Evolutionary conservation across 345 rosid species (phyloP).

Genomic region (Rhodamnia rubescens): DNA sequence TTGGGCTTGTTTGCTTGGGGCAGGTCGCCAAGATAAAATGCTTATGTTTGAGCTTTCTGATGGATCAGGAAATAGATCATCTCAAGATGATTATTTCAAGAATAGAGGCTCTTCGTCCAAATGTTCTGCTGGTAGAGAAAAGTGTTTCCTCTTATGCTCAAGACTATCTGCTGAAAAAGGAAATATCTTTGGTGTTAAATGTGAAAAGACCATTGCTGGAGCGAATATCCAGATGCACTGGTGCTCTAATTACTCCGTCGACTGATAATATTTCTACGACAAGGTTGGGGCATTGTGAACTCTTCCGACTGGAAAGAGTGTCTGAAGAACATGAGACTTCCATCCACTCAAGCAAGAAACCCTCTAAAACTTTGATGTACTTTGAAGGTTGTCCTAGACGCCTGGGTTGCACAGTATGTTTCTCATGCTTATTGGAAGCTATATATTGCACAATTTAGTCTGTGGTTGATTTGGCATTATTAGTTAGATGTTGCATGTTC

Average conservation of each 20-base stretch:
- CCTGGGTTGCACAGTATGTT: conserved; percentile 88
- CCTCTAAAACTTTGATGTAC: conserved; percentile 90
- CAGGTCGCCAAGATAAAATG: not conserved
- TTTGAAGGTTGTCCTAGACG: conserved; percentile 99
- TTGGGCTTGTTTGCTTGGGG: not conserved
- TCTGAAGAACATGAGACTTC: conserved; percentile 64
- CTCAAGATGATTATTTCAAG: conserved; percentile 69
- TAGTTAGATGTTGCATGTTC: not conserved
- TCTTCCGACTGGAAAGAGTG: conserved; percentile 64
- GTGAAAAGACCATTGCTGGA: conserved; percentile 78
- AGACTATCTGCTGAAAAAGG: conserved; percentile 73
- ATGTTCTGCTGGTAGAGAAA: conserved; percentile 89
- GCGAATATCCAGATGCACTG: conserved; percentile 85
- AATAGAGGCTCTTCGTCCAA: conserved; percentile 87
- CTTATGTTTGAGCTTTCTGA: conserved; percentile 2
- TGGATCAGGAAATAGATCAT: conserved; percentile 75
- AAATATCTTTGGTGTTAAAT: conserved; percentile 83
- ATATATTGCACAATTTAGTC: not conserved
- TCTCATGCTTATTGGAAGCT: not conserved
- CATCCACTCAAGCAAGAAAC: conserved; percentile 56
- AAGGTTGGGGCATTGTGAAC: conserved; percentile 77
- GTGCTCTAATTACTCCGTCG: conserved; percentile 70
- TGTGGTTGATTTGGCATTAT: not conserved
- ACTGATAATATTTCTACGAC: conserved; percentile 47
- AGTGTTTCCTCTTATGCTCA: conserved; percentile 86